Evolutionary conservation across 352 stramenopile genomes (phyloP).

Genomic region (Halophytophthora polymorphica): DNA sequence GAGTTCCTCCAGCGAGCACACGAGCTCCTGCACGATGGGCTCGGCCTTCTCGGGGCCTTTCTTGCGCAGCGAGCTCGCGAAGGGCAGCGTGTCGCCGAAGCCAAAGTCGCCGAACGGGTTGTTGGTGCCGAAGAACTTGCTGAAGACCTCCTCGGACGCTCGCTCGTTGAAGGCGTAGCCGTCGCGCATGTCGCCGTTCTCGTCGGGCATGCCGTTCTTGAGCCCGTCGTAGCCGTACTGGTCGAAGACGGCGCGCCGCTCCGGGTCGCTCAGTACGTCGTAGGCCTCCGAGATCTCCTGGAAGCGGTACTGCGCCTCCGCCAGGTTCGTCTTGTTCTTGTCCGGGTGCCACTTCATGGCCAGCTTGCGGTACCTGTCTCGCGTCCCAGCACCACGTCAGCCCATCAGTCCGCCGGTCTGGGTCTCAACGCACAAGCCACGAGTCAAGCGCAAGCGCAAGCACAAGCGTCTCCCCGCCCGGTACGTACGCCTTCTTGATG

Average conservation of each 20-base stretch:
- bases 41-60: slow-evolving; percentile 64
- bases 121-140: slow-evolving; percentile 90
- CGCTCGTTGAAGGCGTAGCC: slow-evolving; percentile 89
- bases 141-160: slow-evolving; percentile 90
- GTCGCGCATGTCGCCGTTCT: slow-evolving; percentile 68
- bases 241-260: slow-evolving; percentile 92
- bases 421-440: too few species aligned
- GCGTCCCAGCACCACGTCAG: neutral
- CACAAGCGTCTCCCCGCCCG: neutral
- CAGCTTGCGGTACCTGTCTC: slow-evolving; percentile 86
- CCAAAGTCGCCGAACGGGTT: slow-evolving; percentile 92
- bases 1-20: slow-evolving; percentile 90
- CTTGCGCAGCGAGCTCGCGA: slow-evolving; percentile 76
- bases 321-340: slow-evolving; percentile 90
- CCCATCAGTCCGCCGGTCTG: neutral
- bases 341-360: slow-evolving; percentile 95
- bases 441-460: slow-evolving; percentile 1
- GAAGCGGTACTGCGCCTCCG: slow-evolving; percentile 90
- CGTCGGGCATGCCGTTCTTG: slow-evolving; percentile 85
- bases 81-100: slow-evolving; percentile 85
- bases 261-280: slow-evolving; percentile 91
- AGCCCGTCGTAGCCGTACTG: slow-evolving; percentile 93
- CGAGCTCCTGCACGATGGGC: slow-evolving; percentile 67
- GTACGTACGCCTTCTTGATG: slow-evolving; percentile 90
- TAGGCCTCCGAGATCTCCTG: slow-evolving; percentile 95